These are phyloP conservation scores for Apiospora saccharicola DNA, from an alignment of 2,329 filamentous ascomycete species.

Conservation along the genomic window DNA sequence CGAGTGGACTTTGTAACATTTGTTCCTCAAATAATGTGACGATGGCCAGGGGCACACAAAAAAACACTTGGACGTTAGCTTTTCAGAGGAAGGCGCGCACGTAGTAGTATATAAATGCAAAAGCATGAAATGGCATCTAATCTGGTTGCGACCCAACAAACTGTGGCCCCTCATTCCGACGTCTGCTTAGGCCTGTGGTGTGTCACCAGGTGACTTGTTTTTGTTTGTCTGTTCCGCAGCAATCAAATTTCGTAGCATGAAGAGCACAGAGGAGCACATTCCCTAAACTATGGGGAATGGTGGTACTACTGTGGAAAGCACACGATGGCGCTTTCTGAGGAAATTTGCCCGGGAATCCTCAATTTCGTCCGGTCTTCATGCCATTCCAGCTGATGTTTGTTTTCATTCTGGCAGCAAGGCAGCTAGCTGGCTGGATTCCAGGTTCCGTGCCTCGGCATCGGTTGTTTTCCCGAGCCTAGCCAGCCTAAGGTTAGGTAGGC, in stretches of 20 bases:
- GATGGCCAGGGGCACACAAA: slow-evolving; percentile 10
- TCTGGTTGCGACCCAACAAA: neutral
- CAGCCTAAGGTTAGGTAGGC: too few relatives aligned
- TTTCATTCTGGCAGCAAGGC: neutral
- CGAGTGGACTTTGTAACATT: slow-evolving; percentile 1
- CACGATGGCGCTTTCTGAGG: neutral
- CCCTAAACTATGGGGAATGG: slow-evolving; percentile 13
- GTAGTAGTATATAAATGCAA: neutral
- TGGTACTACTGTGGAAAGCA: neutral
- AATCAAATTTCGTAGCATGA: slow-evolving; percentile 7
- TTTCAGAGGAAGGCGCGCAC: neutral
- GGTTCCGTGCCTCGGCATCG: neutral
- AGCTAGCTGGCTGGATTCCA: neutral
- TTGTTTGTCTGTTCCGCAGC: neutral
- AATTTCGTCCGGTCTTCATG: neutral
- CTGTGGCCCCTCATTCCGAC: slow-evolving; percentile 3
- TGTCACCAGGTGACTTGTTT: neutral
- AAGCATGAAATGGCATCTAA: slow-evolving; percentile 5
- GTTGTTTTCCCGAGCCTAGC: neutral
- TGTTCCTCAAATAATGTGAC: slow-evolving; percentile 11
- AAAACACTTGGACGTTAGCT: neutral
- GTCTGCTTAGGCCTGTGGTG: neutral
- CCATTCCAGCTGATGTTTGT: neutral
- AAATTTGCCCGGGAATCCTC: neutral
- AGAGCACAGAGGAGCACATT: slow-evolving; percentile 9